Evolutionary conservation across 2,329 filamentous ascomycete genomes (phyloP), one percentile per base, ranked within the genome.

Genomic region (Ophiostoma perfectum): DNA sequence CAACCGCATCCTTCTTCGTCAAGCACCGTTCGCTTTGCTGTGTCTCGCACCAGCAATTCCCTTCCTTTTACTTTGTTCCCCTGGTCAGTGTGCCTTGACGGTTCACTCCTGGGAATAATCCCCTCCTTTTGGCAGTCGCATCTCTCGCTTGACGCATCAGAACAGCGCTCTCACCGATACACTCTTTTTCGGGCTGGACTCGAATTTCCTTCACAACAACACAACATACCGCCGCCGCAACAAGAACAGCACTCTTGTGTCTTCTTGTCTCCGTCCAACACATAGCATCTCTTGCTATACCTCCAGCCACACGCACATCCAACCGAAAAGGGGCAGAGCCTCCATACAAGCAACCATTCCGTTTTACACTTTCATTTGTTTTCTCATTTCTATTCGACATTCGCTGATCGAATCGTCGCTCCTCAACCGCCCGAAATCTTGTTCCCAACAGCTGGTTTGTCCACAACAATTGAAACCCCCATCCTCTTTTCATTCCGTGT

Each of bases 131-230:
- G 60, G 52, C 60, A 55, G 67, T 45, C 69, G 58, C 64, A 71
- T 71, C 73, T 64, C 72, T 75, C 72, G 73, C 75, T 75, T 72
- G 75, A 73, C 70, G 74, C 74, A 73, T 70, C 71, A 70, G 62
- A 60, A 67, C 67, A 70, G 42, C 66, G 70, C 70, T 69, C 69
- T 68, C 47, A 63, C 41, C 38, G 41, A 52, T 27, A 70, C 73
- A 72, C 72, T 3, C 6, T 64, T 36, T 52, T 74, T 73, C 75
- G 76, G 75, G 76, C 76, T 76, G 76, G 76, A 70, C 75, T 76
- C 75, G 75, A 73, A 69, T 67, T 41, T 64, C 52, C 9, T 12
- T n/a, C 58, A 62, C 4, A 45, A 27, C 27, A 27, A 27, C 27
- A 27, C 27, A 27, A 27, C 27, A 27, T 27, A 27, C 27, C 27